Evolutionary conservation across 768 basidiomycete species (phyloP).

Genomic region (Boletus rufocinnamomeus): DNA sequence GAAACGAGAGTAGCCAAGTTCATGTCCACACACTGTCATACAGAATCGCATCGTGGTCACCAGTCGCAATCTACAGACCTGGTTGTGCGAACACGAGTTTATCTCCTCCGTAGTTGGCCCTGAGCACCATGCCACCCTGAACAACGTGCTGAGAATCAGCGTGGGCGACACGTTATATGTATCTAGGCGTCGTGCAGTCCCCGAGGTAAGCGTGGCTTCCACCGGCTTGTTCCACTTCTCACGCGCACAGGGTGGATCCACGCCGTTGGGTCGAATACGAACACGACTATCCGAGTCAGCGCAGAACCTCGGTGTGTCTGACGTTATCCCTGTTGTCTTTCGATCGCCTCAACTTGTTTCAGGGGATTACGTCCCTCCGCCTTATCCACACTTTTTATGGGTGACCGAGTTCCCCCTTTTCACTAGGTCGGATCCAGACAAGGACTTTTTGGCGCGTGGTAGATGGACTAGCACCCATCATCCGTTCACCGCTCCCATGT

Average conservation of each 20-base stretch:
- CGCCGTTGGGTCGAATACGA: conserved; percentile 71
- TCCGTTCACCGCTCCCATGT: conserved; percentile 96
- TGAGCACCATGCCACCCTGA: conserved; percentile 38
- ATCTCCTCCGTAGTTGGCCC: conserved; percentile 26
- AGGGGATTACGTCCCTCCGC: conserved; percentile 60
- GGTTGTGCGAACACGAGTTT: conserved; percentile 45
- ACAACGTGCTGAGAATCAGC: conserved; percentile 44
- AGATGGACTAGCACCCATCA: conserved; percentile 94
- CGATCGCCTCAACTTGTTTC: conserved; percentile 18
- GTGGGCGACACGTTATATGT: conserved; percentile 62
- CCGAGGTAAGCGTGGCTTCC: conserved; percentile 47
- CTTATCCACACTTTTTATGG: conserved; percentile 86
- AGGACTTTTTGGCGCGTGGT: conserved; percentile 80
- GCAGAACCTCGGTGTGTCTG: conserved; percentile 55
- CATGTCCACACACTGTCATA: conserved; percentile 12
- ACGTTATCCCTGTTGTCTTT: conserved; percentile 10
- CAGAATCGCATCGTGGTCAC: conserved; percentile 56
- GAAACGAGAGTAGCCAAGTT: neutral
- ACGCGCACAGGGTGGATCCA: conserved; percentile 76
- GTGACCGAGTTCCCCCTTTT: conserved; percentile 95
- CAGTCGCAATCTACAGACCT: conserved; percentile 45
- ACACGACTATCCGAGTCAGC: conserved; percentile 68
- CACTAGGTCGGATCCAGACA: conserved; percentile 83
- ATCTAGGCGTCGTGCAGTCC: conserved; percentile 47
- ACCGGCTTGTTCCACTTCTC: conserved; percentile 16